These are phyloP conservation scores for Fusarium sp. DNA, from an alignment of 2,329 filamentous ascomycete species.

Conservation along the genomic window DNA sequence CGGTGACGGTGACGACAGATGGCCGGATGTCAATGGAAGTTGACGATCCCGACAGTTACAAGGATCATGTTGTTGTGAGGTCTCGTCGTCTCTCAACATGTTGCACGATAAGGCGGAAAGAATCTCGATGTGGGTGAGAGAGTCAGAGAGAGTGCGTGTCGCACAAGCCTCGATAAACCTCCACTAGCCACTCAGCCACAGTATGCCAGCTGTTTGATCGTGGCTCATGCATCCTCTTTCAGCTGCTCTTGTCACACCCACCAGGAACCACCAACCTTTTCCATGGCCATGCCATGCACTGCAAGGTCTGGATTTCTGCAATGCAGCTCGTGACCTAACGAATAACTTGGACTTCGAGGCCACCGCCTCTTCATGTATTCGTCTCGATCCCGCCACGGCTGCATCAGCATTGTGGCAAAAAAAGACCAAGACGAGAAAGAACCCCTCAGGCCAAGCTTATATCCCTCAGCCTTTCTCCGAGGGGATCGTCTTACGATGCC, in stretches of 20 bases:
- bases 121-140: background rate
- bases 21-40: slow-evolving; percentile 22
- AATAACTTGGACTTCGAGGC: slow-evolving; percentile 6
- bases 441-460: background rate
- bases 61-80: background rate
- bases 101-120: background rate
- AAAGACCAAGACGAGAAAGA: background rate
- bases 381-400: slow-evolving; percentile 12
- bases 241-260: slow-evolving; percentile 30
- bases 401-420: slow-evolving; percentile 30
- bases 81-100: background rate
- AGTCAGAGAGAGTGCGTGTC: background rate
- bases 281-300: background rate
- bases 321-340: slow-evolving; percentile 4
- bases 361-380: slow-evolving; percentile 12
- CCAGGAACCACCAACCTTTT: background rate
- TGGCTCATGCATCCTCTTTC: slow-evolving; percentile 25
- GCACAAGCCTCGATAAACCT: background rate
- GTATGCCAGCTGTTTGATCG: background rate
- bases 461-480: background rate
- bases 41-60: slow-evolving; percentile 22
- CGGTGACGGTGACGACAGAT: slow-evolving; percentile 15
- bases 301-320: slow-evolving; percentile 4
- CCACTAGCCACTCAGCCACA: background rate
- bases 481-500: background rate